phyloP scores from a whole-genome alignment of 176 grass and related monocot species.

The Hsuehochloa calcarea region DNA sequence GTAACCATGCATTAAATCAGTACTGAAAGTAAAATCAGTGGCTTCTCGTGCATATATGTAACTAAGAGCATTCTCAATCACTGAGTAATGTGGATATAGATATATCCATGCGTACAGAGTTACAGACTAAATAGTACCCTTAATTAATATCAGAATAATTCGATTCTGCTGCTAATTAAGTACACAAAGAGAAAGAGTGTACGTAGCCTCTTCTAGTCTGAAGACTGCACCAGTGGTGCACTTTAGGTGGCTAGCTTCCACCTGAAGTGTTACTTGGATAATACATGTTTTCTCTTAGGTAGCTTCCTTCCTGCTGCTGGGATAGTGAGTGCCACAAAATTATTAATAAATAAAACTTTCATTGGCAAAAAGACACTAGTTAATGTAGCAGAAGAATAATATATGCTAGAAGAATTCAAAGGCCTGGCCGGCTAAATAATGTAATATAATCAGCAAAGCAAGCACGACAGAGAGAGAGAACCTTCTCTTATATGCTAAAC shows the following conservation, averaged over 20 bases:
- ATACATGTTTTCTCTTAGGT: conserved; percentile 20
- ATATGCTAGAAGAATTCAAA: conserved; percentile 24
- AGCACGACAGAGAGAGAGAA: not conserved
- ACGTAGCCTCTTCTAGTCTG: not conserved
- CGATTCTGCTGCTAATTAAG: not conserved
- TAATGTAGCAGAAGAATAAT: not conserved
- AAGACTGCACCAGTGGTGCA: conserved; percentile 14
- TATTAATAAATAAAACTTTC: not conserved
- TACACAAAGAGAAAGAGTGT: not conserved
- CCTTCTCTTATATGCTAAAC: conserved; percentile 27
- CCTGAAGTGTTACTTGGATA: conserved; percentile 7
- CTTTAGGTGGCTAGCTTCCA: conserved; percentile 22
- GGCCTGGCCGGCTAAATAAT: not conserved
- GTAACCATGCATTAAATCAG: not conserved
- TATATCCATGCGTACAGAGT: not conserved
- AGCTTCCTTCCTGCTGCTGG: conserved; percentile 3
- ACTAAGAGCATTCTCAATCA: not conserved
- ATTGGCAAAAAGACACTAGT: not conserved
- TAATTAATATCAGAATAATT: conserved; percentile 22
- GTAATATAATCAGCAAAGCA: conserved; percentile 32
- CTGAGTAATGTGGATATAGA: not conserved
- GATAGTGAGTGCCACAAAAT: not conserved
- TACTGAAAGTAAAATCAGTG: not conserved
- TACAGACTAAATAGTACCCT: not conserved
- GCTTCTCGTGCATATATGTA: not conserved